phyloP scores from a whole-genome alignment of 2,329 filamentous ascomycete genomes.

The Exophiala sp. region DNA sequence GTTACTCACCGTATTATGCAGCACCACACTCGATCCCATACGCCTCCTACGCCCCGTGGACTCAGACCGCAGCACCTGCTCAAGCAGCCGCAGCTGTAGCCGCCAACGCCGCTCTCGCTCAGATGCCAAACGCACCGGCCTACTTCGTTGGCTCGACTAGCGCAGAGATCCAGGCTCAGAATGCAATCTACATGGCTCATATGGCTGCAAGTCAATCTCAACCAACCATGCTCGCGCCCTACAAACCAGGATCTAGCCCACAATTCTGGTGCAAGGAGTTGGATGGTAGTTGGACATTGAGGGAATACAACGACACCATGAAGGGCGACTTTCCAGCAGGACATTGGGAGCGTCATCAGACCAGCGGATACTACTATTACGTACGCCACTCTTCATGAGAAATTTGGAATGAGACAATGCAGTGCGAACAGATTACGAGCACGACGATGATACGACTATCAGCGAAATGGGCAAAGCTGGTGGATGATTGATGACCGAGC shows the following conservation, averaged over 20 bases:
- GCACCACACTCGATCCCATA: slow-evolving; percentile 8
- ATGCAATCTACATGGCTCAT: slow-evolving; percentile 29
- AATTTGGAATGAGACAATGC: not conserved
- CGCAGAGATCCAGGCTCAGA: slow-evolving; percentile 32
- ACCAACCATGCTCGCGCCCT: slow-evolving; percentile 32
- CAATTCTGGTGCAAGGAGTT: slow-evolving; percentile 37
- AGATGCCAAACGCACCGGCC: slow-evolving; percentile 24
- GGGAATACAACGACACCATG: slow-evolving; percentile 28
- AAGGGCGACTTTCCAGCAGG: slow-evolving; percentile 26
- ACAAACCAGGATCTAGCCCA: slow-evolving; percentile 30
- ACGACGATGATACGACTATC: too few relatives aligned
- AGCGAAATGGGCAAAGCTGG: too few relatives aligned
- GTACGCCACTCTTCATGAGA: slow-evolving; percentile 22
- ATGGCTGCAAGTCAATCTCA: slow-evolving; percentile 20
- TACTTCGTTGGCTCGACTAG: slow-evolving; percentile 27
- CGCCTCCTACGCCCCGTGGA: slow-evolving; percentile 11
- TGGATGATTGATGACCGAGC: not conserved
- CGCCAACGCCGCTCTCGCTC: slow-evolving; percentile 24
- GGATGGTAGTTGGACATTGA: slow-evolving; percentile 35
- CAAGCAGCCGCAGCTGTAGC: slow-evolving; percentile 26
- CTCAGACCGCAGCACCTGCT: slow-evolving; percentile 13
- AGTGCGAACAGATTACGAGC: not conserved
- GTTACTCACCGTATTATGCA: slow-evolving; percentile 26
- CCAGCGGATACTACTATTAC: slow-evolving; percentile 28
- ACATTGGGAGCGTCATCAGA: slow-evolving; percentile 27